Evolutionary conservation across 441 rosid species (phyloP), one percentile per base, ranked within the genome.

Genomic region (Populus hybrid): DNA sequence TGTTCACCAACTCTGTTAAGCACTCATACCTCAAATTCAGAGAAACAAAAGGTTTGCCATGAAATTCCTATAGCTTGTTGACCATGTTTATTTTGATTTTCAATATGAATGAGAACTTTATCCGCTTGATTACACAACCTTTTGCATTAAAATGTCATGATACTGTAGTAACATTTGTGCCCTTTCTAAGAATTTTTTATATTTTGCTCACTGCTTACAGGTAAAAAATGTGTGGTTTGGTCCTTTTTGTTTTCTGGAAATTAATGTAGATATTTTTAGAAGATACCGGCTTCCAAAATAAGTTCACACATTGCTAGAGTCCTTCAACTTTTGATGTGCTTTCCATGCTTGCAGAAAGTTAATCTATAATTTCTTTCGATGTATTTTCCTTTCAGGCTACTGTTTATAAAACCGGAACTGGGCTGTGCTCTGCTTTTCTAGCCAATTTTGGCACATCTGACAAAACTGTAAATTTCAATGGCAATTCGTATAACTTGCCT

Each of bases 401-500:
- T 46, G 77, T 82, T 80, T 91, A 85, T 32, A 84, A 87, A 79
- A 81, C 89, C 12, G 91, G 88, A 71, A 79, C 90, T 67, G 78
- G 84, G 40, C 16, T 68, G 0, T 92, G 97, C 81, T 88, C 91
- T 64, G 97, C 95, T 68, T 95, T 95, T 86, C 82, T 92, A 81
- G 87, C 97, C 42, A 95, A 95, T 85, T 82, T 67, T 32, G 93
- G 77, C 66, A 78, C 84, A 81, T 87, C 53, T 36, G 81, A 73
- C 65, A 84, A 81, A 64, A 84, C 84, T 16, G 67, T 88, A 20
- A 83, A 72, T 68, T 92, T 93, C 87, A 86, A 74, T 72, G 91
- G 92, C 46, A 71, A 75, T 4, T 66, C 86, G 4, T 88, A 87
- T 75, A 70, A 76, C 71, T 67, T 94, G 66, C 93, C 98, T 0